Percentiles rank a stretch among this genome's conserved stretches.
Conservation (phyloP, 331 rosid species). For the Phaseolus coccineus region DNA sequence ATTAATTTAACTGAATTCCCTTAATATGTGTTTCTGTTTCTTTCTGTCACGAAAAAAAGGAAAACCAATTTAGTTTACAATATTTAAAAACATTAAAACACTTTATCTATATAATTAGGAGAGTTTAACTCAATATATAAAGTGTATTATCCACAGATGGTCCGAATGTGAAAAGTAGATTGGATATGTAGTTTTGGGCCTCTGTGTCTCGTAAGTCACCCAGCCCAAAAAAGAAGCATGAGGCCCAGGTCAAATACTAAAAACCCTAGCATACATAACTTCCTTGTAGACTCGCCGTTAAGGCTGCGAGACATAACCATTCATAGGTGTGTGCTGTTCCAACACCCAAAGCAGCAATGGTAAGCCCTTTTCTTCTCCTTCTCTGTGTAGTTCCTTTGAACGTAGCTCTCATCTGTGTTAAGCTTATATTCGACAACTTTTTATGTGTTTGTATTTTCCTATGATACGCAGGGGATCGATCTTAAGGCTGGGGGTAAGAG, state of each 20-base stretch:
- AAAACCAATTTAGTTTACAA: too few relatives aligned
- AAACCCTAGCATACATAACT: constrained; percentile 57
- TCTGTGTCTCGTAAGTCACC: neutral
- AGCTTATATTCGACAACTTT: neutral
- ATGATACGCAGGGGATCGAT: constrained; percentile 73
- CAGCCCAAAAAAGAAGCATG: neutral
- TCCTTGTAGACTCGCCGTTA: neutral
- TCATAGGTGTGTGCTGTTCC: constrained; percentile 25
- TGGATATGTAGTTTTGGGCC: neutral
- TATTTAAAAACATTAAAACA: too few relatives aligned
- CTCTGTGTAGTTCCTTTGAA: neutral
- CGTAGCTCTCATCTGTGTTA: neutral
- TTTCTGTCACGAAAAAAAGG: too few relatives aligned
- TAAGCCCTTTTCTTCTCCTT: neutral
- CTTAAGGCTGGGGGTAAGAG: constrained; percentile 84
- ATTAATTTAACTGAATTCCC: too few relatives aligned
- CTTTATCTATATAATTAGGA: too few relatives aligned
- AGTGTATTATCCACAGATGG: neutral
- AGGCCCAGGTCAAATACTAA: constrained; percentile 33
- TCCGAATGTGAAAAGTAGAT: neutral
- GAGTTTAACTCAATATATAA: too few relatives aligned
- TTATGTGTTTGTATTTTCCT: neutral
- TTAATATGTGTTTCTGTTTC: too few relatives aligned
- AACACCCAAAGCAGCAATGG: constrained; percentile 54
- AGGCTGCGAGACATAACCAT: constrained; percentile 11